A percentile compares a stretch with the other conserved stretches of the same genome.
Evolutionary conservation across 306 rosid genomes (phyloP).

Genomic region (Sesbania bispinosa): DNA sequence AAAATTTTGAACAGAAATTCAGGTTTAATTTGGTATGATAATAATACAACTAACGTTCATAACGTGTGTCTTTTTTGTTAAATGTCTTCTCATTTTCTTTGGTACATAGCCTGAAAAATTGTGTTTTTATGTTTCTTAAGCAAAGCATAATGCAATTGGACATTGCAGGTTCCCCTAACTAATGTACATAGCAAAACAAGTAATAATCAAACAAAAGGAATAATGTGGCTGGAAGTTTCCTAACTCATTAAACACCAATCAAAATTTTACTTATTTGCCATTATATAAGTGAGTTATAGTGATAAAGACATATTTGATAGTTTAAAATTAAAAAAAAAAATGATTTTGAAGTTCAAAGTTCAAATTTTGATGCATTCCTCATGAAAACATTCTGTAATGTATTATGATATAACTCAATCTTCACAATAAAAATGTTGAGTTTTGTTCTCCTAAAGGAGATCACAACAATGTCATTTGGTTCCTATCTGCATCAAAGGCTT

Average conservation of each 20-base stretch:
- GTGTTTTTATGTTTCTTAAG: background rate
- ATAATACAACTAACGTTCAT: slow-evolving; percentile 9
- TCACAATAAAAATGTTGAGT: slow-evolving; percentile 16
- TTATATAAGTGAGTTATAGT: too few relatives aligned
- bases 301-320: background rate
- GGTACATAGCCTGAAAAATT: background rate
- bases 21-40: background rate
- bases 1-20: background rate
- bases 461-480: too few relatives aligned
- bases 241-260: slow-evolving; percentile 1
- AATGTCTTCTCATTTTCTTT: background rate
- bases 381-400: background rate
- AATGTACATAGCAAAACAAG: background rate
- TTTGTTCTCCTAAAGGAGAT: slow-evolving; percentile 24
- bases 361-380: slow-evolving; percentile 10
- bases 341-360: background rate
- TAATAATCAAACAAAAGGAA: background rate
- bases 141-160: slow-evolving; percentile 15
- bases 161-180: background rate
- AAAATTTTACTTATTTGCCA: background rate
- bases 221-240: slow-evolving; percentile 9
- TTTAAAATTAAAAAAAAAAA: too few relatives aligned
- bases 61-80: background rate
- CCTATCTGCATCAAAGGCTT: too few relatives aligned
- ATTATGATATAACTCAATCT: background rate